Conservation (phyloP, 2,329 filamentous ascomycete genomes). For the Colletotrichum camelliae region DNA sequence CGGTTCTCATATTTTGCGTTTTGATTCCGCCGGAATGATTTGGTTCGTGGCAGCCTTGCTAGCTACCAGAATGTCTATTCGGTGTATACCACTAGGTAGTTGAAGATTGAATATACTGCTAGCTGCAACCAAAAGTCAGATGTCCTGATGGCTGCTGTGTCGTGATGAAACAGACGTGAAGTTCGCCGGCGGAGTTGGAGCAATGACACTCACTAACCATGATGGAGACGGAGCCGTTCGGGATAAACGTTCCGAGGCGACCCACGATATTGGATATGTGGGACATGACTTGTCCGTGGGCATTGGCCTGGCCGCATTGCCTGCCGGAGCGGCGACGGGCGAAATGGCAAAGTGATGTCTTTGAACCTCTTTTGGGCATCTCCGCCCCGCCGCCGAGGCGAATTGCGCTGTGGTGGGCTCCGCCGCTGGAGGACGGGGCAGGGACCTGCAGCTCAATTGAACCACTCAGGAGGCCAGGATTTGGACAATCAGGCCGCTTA, state of each 20-base stretch:
- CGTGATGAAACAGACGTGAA: background rate
- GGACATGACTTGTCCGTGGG: background rate
- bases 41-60: background rate
- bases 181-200: background rate
- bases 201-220: background rate
- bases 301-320: background rate
- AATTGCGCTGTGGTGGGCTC: background rate
- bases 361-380: constrained; percentile 19
- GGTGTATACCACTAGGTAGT: constrained; percentile 7
- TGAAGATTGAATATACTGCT: constrained; percentile 11
- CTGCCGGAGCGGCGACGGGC: constrained; percentile 6
- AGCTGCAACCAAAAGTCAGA: background rate
- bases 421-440: background rate
- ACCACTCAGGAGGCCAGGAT: background rate
- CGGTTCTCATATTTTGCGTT: constrained; percentile 9
- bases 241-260: background rate
- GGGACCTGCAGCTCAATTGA: background rate
- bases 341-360: background rate
- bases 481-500: background rate
- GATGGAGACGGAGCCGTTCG: background rate
- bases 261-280: background rate
- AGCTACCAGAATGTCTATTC: constrained; percentile 3
- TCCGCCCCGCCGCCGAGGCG: constrained; percentile 15
- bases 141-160: background rate
- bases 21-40: background rate